A percentile compares a stretch with the other conserved stretches of the same genome.
Conservation (phyloP, 495 filamentous ascomycete species). For the Aspergillus baeticus region DNA sequence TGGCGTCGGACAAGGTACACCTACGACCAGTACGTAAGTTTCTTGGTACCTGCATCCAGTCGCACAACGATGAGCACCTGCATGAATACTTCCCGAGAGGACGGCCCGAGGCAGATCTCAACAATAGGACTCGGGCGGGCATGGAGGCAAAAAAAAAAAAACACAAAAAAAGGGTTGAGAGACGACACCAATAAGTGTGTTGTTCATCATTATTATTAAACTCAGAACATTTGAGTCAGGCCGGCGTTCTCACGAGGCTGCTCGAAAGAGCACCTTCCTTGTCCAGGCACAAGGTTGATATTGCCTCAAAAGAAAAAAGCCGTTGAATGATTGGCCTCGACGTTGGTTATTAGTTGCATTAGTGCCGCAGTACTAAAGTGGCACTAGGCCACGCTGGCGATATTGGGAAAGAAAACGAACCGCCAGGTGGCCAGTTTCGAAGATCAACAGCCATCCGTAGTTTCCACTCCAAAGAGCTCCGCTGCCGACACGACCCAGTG, state of each 20-base stretch:
- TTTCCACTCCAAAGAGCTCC: too few species aligned
- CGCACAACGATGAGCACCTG: neutral
- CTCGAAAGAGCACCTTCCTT: too few species aligned
- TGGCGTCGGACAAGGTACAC: too few species aligned
- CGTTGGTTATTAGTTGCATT: conserved; percentile 15
- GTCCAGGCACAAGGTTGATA: too few species aligned
- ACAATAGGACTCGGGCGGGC: too few species aligned
- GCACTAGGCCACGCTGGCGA: conserved; percentile 4
- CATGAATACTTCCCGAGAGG: neutral
- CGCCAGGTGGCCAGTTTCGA: conserved; percentile 5
- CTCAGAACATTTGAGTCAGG: too few species aligned
- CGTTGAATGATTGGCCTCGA: conserved; percentile 8
- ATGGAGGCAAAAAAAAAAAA: too few species aligned
- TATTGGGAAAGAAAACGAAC: conserved; percentile 1
- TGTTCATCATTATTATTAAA: too few species aligned
- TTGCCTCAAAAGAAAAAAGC: neutral
- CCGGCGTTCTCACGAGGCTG: too few species aligned
- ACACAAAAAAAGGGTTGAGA: too few species aligned
- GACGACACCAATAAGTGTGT: too few species aligned
- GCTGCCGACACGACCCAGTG: neutral
- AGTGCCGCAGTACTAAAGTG: conserved; percentile 17
- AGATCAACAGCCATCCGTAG: neutral
- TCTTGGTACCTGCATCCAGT: neutral
- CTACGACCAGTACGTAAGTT: too few species aligned
- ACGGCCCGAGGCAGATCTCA: neutral